A percentile compares a stretch with the other conserved stretches of the same genome.
These are phyloP conservation scores for Backusella luteola DNA, from an alignment of 192 early-diverging fungal species.

Conservation along the genomic window DNA sequence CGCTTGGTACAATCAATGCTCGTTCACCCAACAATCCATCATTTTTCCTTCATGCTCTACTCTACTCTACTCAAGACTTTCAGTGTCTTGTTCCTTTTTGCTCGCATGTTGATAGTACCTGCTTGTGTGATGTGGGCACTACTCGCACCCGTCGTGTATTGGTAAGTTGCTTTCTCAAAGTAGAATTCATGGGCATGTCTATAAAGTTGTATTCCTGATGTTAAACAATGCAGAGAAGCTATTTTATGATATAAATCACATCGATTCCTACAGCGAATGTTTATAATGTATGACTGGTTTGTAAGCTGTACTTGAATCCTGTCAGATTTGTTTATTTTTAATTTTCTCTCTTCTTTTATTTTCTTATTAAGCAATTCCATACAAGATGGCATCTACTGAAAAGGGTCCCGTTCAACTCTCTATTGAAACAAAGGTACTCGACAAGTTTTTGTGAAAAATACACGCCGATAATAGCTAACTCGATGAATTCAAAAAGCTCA, in stretches of 20 bases:
- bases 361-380: constrained; percentile 6
- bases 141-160: too few relatives aligned
- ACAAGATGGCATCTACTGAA: constrained; percentile 22
- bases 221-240: neutral
- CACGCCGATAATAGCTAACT: neutral
- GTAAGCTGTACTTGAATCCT: neutral
- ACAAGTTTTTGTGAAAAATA: neutral
- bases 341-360: neutral
- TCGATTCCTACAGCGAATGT: neutral
- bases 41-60: too few relatives aligned
- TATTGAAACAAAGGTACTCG: constrained; percentile 32
- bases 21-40: too few relatives aligned
- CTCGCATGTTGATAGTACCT: too few relatives aligned
- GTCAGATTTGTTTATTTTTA: too few relatives aligned
- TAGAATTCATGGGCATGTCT: neutral
- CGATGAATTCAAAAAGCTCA: neutral
- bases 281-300: neutral
- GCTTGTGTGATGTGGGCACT: too few relatives aligned
- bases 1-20: too few relatives aligned
- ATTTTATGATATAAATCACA: neutral
- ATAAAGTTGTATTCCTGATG: neutral
- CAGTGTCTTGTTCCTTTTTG: too few relatives aligned
- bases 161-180: neutral
- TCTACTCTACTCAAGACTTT: too few relatives aligned
- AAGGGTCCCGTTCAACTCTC: constrained; percentile 30